Conservation (phyloP, 2,329 filamentous ascomycete genomes). For the Thelonectria blattea region DNA sequence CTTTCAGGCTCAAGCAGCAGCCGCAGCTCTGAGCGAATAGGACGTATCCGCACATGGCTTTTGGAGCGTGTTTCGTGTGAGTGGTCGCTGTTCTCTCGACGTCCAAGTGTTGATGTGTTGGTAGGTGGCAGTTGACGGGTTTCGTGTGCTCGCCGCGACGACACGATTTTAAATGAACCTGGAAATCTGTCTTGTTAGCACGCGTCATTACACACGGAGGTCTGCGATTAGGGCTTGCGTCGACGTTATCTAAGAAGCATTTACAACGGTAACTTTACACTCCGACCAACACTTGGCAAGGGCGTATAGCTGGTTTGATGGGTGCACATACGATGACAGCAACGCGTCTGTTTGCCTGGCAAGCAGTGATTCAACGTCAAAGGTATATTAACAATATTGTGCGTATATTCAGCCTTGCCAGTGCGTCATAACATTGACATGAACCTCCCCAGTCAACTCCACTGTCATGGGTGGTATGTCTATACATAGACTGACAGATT, state of each 20-base stretch:
- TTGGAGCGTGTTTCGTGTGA: not conserved
- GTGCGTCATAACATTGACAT: not conserved
- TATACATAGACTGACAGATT: no score
- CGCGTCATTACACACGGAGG: not conserved
- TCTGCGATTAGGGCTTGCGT: not conserved
- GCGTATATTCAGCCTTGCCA: no score
- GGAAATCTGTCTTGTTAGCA: not conserved
- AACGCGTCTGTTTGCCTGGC: not conserved
- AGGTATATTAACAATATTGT: not conserved
- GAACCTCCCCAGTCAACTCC: no score
- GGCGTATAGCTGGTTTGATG: not conserved
- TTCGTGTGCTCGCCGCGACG: not conserved
- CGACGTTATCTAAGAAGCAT: not conserved
- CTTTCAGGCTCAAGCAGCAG: constrained; percentile 35
- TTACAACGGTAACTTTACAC: no score
- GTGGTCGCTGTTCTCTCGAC: not conserved
- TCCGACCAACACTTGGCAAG: not conserved
- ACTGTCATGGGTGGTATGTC: no score
- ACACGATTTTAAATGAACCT: no score
- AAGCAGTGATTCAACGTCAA: not conserved
- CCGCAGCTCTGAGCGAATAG: constrained; percentile 38
- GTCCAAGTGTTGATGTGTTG: not conserved
- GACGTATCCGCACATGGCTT: constrained; percentile 40
- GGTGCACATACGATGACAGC: not conserved
- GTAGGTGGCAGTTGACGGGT: not conserved